Base-by-base conservation (phyloP, 2,329 filamentous ascomycete genomes). In the Trichoderma sp. region DNA sequence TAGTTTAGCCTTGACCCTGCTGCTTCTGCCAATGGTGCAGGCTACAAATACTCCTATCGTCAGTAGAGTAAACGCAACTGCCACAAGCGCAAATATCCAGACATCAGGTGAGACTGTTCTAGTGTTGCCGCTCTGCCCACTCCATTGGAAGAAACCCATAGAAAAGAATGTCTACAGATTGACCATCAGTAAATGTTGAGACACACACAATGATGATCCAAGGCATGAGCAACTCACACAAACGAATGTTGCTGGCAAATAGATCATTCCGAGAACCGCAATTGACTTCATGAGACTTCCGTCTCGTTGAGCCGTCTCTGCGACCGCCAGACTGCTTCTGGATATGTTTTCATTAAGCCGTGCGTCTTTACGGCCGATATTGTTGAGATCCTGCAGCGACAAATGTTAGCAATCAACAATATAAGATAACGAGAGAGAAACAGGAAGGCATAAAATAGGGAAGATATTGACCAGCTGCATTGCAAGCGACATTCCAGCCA, bases 181-280 rank as follows among this genome's bases (percentile, higher is more conserved):
- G 6, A 8, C 2, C 55, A 37, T 68, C 26, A 66, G 63, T 26
- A 34, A 49, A 34, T 2, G 8, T 32, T 43, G 4, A 32, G 18
- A 16, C 1, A 26, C 1, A 13, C 2, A n/a, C 8, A 21, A 11
- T 11, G 18, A 18, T 18, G 10, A 8, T 37, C 5, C 5, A 24
- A 28, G 26, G 5, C 4, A 32, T 32, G 11, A 2, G 11, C 14
- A 6, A 60, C 56, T 3, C 63, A 74, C 74, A 13, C 74, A 73
- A 18, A 76, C 71, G 59, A 76, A 76, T 0, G 75, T 77, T 16
- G 75, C 72, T 0, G 76, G 75, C 0, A 77, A 67, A 61, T 76
- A 77, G 5, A 77, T 60, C 66, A 77, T 73, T 1, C 72, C 71
- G 5, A 74, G 70, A 3, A 68, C 54, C 0, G 71, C 70, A 32